Conservation (phyloP, 164 flowering plant genomes). For the Buxus sempervirens region DNA sequence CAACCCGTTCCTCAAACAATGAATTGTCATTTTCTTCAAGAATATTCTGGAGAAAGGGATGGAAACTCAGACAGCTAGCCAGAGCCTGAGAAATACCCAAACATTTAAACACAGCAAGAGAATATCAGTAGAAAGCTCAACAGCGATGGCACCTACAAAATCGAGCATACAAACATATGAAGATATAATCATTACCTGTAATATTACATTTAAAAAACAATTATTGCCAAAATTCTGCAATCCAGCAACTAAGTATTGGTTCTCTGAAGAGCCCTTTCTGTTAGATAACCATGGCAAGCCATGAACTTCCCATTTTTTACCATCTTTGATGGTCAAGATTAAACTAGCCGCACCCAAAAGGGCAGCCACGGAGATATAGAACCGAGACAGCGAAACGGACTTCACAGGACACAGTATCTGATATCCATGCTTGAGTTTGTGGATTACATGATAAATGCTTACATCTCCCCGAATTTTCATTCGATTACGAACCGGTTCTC, state of each 20-base stretch:
- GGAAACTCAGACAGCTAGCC: slow-evolving; percentile 66
- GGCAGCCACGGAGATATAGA: slow-evolving; percentile 39
- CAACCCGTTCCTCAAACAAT: slow-evolving; percentile 28
- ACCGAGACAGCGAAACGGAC: slow-evolving; percentile 39
- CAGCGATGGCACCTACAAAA: neutral
- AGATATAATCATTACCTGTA: slow-evolving; percentile 53
- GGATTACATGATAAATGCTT: slow-evolving; percentile 16
- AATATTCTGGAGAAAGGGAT: slow-evolving; percentile 37
- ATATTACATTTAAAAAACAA: slow-evolving; percentile 82
- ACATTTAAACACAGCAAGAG: neutral
- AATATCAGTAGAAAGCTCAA: neutral
- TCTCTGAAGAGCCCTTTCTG: slow-evolving; percentile 17
- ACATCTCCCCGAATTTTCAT: slow-evolving; percentile 28
- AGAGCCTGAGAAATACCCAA: slow-evolving; percentile 49
- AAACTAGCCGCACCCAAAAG: slow-evolving; percentile 51
- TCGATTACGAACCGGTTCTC: neutral
- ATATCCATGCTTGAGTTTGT: slow-evolving; percentile 31
- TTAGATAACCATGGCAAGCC: slow-evolving; percentile 25
- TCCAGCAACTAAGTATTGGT: slow-evolving; percentile 51
- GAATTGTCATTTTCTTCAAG: slow-evolving; percentile 36
- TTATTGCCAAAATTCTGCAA: slow-evolving; percentile 86
- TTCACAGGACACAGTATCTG: slow-evolving; percentile 20
- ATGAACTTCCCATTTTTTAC: slow-evolving; percentile 22
- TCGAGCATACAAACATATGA: neutral
- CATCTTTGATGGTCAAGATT: slow-evolving; percentile 35